phyloP scores from a whole-genome alignment of 2,329 filamentous ascomycete genomes.

The Aspergillus sp. region DNA sequence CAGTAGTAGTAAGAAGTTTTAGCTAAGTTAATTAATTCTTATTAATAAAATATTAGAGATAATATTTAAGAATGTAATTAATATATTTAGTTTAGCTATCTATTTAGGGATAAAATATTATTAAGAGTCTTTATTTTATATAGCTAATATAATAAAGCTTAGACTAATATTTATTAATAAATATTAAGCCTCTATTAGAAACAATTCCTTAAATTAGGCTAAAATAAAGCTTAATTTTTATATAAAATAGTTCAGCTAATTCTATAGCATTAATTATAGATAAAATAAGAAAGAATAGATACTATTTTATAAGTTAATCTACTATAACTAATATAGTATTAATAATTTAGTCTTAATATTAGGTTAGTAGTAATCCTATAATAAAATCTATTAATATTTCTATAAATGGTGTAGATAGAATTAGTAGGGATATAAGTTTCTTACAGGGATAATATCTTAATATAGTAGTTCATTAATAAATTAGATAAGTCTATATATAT shows the following conservation, averaged over 20 bases:
- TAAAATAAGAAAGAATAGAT: neutral
- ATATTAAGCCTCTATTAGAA: neutral
- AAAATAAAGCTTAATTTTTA: neutral
- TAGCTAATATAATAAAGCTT: neutral
- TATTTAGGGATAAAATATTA: neutral
- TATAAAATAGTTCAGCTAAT: neutral
- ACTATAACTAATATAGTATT: neutral
- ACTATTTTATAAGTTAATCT: constrained; percentile 1
- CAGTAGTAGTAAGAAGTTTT: neutral
- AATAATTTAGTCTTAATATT: too few relatives aligned
- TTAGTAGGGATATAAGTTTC: too few relatives aligned
- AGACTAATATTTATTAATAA: neutral
- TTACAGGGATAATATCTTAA: too few relatives aligned
- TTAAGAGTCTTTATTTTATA: neutral
- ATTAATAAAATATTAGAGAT: neutral
- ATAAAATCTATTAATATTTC: too few relatives aligned
- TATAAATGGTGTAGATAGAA: too few relatives aligned
- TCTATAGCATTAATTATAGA: neutral
- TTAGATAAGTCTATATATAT: too few relatives aligned
- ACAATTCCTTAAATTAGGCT: neutral
- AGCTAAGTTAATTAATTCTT: neutral
- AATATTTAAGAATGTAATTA: neutral
- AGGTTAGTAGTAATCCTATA: too few relatives aligned
- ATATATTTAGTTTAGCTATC: neutral
- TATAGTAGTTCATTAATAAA: too few relatives aligned